Percentiles rank a stretch among this genome's conserved stretches.
Evolutionary conservation across 2,329 filamentous ascomycete species (phyloP).

Genomic region (Nemania diffusa): DNA sequence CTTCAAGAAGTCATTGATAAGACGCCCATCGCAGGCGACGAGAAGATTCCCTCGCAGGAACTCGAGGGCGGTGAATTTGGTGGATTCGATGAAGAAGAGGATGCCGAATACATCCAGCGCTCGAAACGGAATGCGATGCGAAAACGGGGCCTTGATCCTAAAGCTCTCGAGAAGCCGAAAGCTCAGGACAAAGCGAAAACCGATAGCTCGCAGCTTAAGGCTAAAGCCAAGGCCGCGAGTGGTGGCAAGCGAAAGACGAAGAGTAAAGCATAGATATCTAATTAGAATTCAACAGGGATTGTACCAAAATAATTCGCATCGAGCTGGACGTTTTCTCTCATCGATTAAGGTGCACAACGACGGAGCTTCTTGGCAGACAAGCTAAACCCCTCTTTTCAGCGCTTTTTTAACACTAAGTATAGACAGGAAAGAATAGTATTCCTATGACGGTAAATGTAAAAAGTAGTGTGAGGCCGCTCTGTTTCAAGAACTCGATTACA

Average conservation of each 20-base stretch:
- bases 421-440: not conserved
- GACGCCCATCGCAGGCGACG: conserved; percentile 68
- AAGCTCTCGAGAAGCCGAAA: conserved; percentile 59
- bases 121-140: conserved; percentile 79
- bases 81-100: conserved; percentile 79
- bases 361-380: conserved; percentile 7
- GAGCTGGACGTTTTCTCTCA: conserved; percentile 8
- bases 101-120: conserved; percentile 75
- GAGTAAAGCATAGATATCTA: conserved; percentile 41
- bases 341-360: not conserved
- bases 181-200: conserved; percentile 28
- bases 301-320: conserved; percentile 13
- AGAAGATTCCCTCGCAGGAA: conserved; percentile 54
- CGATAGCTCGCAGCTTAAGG: conserved; percentile 26
- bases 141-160: conserved; percentile 78
- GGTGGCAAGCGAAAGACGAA: conserved; percentile 41
- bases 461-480: not conserved
- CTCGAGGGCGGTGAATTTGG: conserved; percentile 69
- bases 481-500: not conserved
- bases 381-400: conserved; percentile 3
- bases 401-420: not conserved
- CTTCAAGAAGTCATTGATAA: conserved; percentile 68
- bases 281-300: conserved; percentile 19
- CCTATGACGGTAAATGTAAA: not conserved
- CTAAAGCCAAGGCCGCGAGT: conserved; percentile 28